phyloP scores from a whole-genome alignment of 805 yeast species.

The Tetrapisispora phaffii region DNA sequence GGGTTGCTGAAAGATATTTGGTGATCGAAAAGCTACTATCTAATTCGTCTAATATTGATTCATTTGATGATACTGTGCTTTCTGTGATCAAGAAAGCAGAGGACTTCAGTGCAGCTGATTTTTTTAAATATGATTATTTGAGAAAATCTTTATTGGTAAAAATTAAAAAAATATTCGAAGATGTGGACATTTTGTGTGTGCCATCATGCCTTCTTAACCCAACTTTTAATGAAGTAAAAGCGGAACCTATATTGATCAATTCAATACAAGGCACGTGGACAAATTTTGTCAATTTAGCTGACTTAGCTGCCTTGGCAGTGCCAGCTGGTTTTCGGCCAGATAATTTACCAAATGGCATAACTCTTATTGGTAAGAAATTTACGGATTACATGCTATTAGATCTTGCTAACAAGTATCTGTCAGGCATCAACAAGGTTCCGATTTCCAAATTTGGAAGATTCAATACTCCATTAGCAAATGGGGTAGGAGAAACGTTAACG shows the following conservation, averaged over 20 bases:
- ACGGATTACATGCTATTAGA: conserved; percentile 85
- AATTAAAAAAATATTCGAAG: conserved; percentile 43
- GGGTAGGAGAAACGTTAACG: conserved; percentile 8
- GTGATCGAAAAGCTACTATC: conserved; percentile 68
- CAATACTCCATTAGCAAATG: conserved; percentile 6
- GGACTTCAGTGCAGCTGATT: conserved; percentile 68
- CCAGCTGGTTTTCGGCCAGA: conserved; percentile 86
- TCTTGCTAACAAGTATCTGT: conserved; percentile 62
- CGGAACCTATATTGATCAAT: conserved; percentile 75
- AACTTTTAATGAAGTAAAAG: conserved; percentile 56
- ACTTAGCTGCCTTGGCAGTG: conserved; percentile 80
- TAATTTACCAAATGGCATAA: conserved; percentile 85
- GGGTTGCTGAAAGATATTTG: conserved; percentile 93
- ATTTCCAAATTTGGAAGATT: neutral
- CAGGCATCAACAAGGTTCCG: neutral
- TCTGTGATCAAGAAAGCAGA: conserved; percentile 72
- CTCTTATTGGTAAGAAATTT: conserved; percentile 70
- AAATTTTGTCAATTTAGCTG: conserved; percentile 90
- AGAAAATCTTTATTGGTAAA: conserved; percentile 69
- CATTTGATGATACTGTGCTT: conserved; percentile 77
- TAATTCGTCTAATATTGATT: conserved; percentile 55
- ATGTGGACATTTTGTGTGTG: conserved; percentile 68
- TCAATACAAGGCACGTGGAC: conserved; percentile 97
- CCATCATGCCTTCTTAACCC: conserved; percentile 96
- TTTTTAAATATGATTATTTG: conserved; percentile 77